Base-by-base conservation (phyloP, 768 basidiomycete species). In the Lepiota subincarnata region DNA sequence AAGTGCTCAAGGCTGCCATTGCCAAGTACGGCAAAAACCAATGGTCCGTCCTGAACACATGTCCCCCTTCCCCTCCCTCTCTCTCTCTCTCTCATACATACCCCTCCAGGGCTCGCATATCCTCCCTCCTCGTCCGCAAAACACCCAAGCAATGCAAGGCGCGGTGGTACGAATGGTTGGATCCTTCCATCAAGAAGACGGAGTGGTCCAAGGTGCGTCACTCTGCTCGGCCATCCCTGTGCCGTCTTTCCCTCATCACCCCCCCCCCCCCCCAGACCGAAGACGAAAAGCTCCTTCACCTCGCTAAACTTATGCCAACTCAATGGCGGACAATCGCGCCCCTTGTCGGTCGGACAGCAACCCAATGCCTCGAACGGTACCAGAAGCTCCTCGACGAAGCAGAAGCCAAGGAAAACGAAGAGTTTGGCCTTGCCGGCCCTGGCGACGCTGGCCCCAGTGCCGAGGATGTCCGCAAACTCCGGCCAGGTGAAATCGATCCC, bases 81-180 rank as follows among this genome's bases (percentile, higher is more conserved):
- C n/a, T n/a, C n/a, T n/a, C n/a, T n/a, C n/a, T n/a, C n/a, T n/a
- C n/a, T n/a, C n/a, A n/a, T n/a, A n/a, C 13, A 46, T 18, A n/a
- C 13, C 19, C 43, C 39, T 39, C 6, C 43, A 90, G 92, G 95
- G 96, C 96, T 22, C 93, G 96, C 62, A 98, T 99, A 66, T 97
- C 94, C 10, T 98, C 96, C 28, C 78, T 99, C 26, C 83, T 99
- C 48, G 97, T 98, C 34, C 85, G 97, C 59, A 99, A 99, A 72
- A 99, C 97, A 1, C 95, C 97, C 10, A 99, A 99, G 67, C 97
- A 99, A 74, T 99, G 97, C 77, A 99, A 99, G 70, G 92, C 92
- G 1, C 89, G 93, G 37, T 98, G 96, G 96, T 98, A 96, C 66
- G 96, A 98, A 73, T 98, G 97, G 97, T 75, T 98, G 45, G 97